These are phyloP conservation scores for Lotus japonicus DNA, from an alignment of 306 rosid genomes.

Conservation along the genomic window DNA sequence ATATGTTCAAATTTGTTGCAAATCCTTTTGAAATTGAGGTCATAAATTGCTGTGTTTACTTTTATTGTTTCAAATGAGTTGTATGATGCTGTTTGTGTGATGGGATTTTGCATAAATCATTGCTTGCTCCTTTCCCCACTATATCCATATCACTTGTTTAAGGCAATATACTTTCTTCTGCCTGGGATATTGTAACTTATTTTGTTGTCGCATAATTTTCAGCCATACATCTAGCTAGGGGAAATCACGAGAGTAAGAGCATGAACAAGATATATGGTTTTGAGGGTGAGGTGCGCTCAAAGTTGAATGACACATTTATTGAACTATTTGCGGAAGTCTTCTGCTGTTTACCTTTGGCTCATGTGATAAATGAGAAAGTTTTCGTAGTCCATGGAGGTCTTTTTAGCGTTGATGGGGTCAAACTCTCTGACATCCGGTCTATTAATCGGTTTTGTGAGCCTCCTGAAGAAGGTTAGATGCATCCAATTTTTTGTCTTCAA, in stretches of 20 bases:
- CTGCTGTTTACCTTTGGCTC: conserved; percentile 90
- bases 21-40: background rate
- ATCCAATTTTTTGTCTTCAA: background rate
- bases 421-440: conserved; percentile 71
- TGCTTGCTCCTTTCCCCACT: background rate
- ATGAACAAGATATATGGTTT: conserved; percentile 99
- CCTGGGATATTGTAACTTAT: background rate
- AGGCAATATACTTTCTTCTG: background rate
- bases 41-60: background rate
- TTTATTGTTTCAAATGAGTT: background rate
- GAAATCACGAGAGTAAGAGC: conserved; percentile 99
- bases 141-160: background rate
- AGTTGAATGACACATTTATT: conserved; percentile 79
- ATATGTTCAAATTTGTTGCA: background rate
- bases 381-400: conserved; percentile 98
- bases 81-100: background rate
- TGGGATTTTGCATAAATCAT: background rate
- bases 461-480: conserved; percentile 85
- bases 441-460: conserved; percentile 98
- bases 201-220: conserved; percentile 29
- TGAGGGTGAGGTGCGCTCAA: conserved; percentile 96
- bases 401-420: conserved; percentile 96
- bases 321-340: conserved; percentile 97
- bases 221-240: conserved; percentile 93
- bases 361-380: conserved; percentile 77